Conservation (phyloP, 306 rosid species). For the Cucurbita argyrosperma region DNA sequence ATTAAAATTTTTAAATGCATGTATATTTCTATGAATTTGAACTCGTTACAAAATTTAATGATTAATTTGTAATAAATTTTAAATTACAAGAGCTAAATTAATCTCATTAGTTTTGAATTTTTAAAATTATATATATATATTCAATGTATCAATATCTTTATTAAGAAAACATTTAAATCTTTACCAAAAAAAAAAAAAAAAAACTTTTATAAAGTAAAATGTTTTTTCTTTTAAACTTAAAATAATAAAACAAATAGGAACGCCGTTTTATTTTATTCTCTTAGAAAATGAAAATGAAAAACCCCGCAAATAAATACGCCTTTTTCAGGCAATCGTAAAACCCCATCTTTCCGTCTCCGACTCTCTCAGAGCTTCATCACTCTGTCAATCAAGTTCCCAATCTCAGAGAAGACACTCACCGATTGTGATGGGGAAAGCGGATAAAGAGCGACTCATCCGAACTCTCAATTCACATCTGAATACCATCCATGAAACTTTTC, state of each 20-base stretch:
- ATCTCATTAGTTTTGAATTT: too few relatives aligned
- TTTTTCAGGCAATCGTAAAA: background rate
- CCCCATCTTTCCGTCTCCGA: background rate
- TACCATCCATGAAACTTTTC: constrained; percentile 60
- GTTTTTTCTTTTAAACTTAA: background rate
- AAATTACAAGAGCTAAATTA: too few relatives aligned
- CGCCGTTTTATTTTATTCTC: background rate
- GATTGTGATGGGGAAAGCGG: constrained; percentile 22
- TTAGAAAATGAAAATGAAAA: background rate
- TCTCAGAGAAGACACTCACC: background rate
- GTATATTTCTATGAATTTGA: too few relatives aligned
- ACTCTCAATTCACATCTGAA: constrained; percentile 37
- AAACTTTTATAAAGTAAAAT: too few relatives aligned
- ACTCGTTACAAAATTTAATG: too few relatives aligned
- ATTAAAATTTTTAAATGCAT: too few relatives aligned
- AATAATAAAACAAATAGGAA: background rate
- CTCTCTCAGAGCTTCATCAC: background rate
- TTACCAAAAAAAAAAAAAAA: too few relatives aligned
- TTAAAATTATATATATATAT: too few relatives aligned
- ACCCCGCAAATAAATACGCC: background rate
- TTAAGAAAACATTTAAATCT: too few relatives aligned
- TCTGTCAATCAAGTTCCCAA: background rate
- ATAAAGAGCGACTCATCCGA: constrained; percentile 34
- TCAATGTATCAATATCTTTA: too few relatives aligned
- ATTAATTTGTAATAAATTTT: too few relatives aligned